Base-by-base conservation (phyloP, 139 green algal species). In the Yamagishiella unicocca region DNA sequence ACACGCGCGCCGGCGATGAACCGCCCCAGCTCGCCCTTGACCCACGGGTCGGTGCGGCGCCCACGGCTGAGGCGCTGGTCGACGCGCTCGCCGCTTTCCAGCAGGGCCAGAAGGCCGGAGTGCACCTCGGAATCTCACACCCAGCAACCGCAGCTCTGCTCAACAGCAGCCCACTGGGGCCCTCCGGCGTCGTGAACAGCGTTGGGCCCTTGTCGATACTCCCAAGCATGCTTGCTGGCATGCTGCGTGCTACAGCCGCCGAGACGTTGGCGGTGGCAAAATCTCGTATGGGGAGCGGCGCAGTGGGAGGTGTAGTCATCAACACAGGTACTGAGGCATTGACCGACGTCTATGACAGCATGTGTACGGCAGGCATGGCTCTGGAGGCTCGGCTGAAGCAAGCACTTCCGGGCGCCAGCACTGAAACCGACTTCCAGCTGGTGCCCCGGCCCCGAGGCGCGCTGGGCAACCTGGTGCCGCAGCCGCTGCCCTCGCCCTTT, bases 401-500 rank as follows among this genome's bases (percentile, higher is more conserved):
- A 22, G 43, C 42, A 54, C 4, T 84, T 27, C 55, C 55, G 43
- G 76, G 35, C 2, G 73, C 33, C 25, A 9, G 12, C 6, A 8
- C 25, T 1, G 38, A 50, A 22, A 37, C 31, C 1, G n/a, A 67
- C 53, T 92, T 76, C 81, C 91, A 91, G 58, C 85, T 95, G 19
- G 19, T 94, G 4, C 93, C 93, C 2, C 33, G 53, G 53, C 93
- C 91, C 9, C 89, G 92, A n/a, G 92, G 93, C n/a, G 46, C 91
- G 1, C 88, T 95, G n/a, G 81, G 74, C 83, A 90, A 73, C 82
- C 85, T 95, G 61, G 87, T 93, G 50, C 90, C 93, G 4, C 19
- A 43, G 22, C 38, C 88, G 31, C 77, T 93, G 58, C 27, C 80
- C 12, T 53, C 89, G 43, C 24, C 70, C 19, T 35, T 37, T 17